Evolutionary conservation across 345 rosid species (phyloP).

Genomic region (Camelina sativa): DNA sequence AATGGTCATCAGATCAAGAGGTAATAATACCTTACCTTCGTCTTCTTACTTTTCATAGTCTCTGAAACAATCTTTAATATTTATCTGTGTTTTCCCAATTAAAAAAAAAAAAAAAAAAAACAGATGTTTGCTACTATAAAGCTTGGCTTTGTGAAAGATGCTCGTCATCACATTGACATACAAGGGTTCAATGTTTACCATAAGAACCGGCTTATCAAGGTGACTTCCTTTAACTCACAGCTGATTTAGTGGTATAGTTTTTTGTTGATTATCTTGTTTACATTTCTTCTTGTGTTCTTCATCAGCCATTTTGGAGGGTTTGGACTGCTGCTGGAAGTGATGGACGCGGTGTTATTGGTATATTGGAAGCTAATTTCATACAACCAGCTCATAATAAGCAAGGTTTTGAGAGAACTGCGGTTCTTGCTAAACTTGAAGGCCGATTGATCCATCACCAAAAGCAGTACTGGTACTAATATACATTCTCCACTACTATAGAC

Average conservation of each 20-base stretch:
- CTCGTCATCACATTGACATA: conserved; percentile 64
- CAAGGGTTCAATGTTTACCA: conserved; percentile 89
- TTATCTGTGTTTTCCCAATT: neutral
- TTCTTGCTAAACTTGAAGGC: conserved; percentile 62
- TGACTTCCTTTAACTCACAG: conserved; percentile 13
- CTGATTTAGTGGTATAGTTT: neutral
- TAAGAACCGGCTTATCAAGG: conserved; percentile 85
- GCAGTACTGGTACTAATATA: conserved; percentile 54
- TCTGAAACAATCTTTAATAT: neutral
- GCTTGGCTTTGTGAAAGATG: conserved; percentile 89
- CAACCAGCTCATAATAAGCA: conserved; percentile 92
- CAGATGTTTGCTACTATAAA: conserved; percentile 62
- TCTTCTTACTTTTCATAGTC: conserved; percentile 10
- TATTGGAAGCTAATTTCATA: conserved; percentile 77
- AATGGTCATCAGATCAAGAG: conserved; percentile 33
- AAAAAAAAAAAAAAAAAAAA: neutral
- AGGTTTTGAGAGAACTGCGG: conserved; percentile 74
- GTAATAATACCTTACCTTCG: conserved; percentile 27
- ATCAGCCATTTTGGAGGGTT: conserved; percentile 86
- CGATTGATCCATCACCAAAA: conserved; percentile 56
- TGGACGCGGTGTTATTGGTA: conserved; percentile 86
- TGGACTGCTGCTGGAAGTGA: conserved; percentile 88
- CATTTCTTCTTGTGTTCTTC: neutral
- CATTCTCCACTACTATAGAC: neutral
- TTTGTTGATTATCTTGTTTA: neutral